Conservation (phyloP, 2,329 filamentous ascomycete genomes). For the Teratosphaeriaceae sp. region DNA sequence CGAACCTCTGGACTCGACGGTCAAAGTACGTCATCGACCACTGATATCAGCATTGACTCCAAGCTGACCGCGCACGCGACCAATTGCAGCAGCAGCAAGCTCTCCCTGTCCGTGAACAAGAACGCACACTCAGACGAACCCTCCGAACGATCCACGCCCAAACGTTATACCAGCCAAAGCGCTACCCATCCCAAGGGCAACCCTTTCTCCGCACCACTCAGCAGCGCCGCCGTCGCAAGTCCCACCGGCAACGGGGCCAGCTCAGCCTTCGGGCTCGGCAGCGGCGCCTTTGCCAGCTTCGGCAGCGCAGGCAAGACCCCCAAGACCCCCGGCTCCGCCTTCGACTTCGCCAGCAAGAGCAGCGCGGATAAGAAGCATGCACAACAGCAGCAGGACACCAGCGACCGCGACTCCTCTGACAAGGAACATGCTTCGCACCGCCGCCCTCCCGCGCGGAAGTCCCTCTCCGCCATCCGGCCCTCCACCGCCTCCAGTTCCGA, state of each 20-base stretch:
- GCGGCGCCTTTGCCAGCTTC: conserved; percentile 94
- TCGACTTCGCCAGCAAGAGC: conserved; percentile 68
- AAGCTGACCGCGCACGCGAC: conserved; percentile 23
- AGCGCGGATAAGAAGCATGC: conserved; percentile 45
- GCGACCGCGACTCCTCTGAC: conserved; percentile 33
- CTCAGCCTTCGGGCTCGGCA: conserved; percentile 87
- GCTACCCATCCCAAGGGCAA: conserved; percentile 63
- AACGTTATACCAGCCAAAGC: conserved; percentile 64
- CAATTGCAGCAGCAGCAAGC: conserved; percentile 66
- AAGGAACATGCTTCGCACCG: conserved; percentile 16
- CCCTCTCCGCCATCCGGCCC: conserved; percentile 16
- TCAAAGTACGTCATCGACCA: conserved; percentile 59
- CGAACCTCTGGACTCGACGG: conserved; percentile 66
- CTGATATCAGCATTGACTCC: conserved; percentile 3
- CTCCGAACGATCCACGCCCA: conserved; percentile 52
- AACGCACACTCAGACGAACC: conserved; percentile 46
- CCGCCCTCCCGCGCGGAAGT: conserved; percentile 21
- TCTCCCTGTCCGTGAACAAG: conserved; percentile 75
- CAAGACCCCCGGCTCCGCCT: conserved; percentile 66
- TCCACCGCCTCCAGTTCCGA: conserved; percentile 10
- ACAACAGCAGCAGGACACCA: conserved; percentile 46
- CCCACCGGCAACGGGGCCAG: conserved; percentile 70
- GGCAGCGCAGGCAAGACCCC: conserved; percentile 72
- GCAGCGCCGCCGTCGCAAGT: conserved; percentile 59
- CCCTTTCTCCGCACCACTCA: conserved; percentile 72